Conservation (phyloP, 2,329 filamentous ascomycete genomes). For the Trichophyton simii region DNA sequence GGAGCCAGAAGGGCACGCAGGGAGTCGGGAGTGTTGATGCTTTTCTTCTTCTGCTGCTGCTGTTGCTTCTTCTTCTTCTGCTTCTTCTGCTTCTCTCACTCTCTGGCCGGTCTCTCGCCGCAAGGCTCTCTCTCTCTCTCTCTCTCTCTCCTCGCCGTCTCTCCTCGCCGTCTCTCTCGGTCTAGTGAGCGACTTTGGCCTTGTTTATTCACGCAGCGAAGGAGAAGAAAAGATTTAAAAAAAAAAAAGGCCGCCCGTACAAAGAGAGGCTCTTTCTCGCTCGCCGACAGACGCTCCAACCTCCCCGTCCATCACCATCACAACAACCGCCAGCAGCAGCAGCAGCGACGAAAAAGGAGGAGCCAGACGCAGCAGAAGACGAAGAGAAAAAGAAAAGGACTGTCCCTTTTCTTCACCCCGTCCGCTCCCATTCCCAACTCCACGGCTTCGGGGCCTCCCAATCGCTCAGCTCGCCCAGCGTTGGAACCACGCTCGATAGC, state of each 20-base stretch:
- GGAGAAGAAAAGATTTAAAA: too few relatives aligned
- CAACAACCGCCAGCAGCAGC: neutral
- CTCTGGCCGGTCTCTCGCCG: too few relatives aligned
- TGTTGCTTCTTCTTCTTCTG: neutral
- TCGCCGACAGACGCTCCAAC: neutral
- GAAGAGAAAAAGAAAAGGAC: neutral
- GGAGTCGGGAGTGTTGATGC: neutral
- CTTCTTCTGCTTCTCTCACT: neutral
- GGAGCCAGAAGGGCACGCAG: too few relatives aligned
- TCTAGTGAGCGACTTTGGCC: too few relatives aligned
- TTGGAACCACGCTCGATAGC: constrained; percentile 9
- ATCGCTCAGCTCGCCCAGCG: neutral
- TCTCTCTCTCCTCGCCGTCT: neutral
- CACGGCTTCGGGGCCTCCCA: constrained; percentile 13
- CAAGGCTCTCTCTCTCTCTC: neutral
- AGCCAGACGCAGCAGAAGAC: neutral
- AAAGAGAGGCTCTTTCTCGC: neutral
- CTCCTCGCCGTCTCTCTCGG: neutral
- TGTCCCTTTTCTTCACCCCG: neutral
- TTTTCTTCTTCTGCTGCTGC: neutral
- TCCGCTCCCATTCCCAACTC: constrained; percentile 8
- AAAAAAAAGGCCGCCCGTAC: too few relatives aligned
- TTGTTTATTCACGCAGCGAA: too few relatives aligned
- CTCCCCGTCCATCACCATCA: too few relatives aligned
- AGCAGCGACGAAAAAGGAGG: neutral